Conservation (phyloP, 2,329 filamentous ascomycete species). For the Metarhizium anisopliae region DNA sequence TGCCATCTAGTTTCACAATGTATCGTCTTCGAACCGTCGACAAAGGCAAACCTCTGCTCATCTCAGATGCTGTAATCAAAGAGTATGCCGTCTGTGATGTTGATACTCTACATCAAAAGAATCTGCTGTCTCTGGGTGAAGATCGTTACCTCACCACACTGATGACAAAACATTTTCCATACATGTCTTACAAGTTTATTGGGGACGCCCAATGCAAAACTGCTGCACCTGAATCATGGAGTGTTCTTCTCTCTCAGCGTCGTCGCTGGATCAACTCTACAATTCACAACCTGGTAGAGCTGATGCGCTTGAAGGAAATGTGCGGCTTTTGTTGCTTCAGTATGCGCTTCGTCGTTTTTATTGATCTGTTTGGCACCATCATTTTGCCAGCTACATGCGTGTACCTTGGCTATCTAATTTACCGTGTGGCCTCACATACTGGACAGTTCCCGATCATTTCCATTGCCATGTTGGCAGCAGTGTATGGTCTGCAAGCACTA, state of each 20-base stretch:
- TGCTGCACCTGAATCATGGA: slow-evolving; percentile 89
- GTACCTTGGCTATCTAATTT: slow-evolving; percentile 84
- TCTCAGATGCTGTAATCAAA: slow-evolving; percentile 75
- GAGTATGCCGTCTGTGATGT: slow-evolving; percentile 87
- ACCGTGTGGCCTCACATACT: slow-evolving; percentile 56
- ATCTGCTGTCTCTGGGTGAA: slow-evolving; percentile 84
- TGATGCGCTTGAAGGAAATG: slow-evolving; percentile 84
- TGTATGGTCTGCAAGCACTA: slow-evolving; percentile 91
- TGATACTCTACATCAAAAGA: slow-evolving; percentile 96
- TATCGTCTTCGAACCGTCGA: slow-evolving; percentile 92
- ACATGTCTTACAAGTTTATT: slow-evolving; percentile 94
- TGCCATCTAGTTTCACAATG: slow-evolving; percentile 80
- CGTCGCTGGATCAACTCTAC: slow-evolving; percentile 99
- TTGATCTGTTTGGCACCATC: slow-evolving; percentile 87
- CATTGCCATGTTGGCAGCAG: slow-evolving; percentile 77
- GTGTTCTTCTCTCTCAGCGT: slow-evolving; percentile 90
- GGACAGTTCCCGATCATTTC: slow-evolving; percentile 82
- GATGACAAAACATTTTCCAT: slow-evolving; percentile 96
- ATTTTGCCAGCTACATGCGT: slow-evolving; percentile 82
- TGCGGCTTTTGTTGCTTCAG: slow-evolving; percentile 99
- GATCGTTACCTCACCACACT: slow-evolving; percentile 95
- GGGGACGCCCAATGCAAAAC: slow-evolving; percentile 89
- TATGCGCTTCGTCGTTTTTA: slow-evolving; percentile 93
- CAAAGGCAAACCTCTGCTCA: slow-evolving; percentile 88
- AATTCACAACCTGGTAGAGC: slow-evolving; percentile 87